These are phyloP conservation scores for Boletus fagicola DNA, from an alignment of 768 basidiomycete species.

Conservation along the genomic window DNA sequence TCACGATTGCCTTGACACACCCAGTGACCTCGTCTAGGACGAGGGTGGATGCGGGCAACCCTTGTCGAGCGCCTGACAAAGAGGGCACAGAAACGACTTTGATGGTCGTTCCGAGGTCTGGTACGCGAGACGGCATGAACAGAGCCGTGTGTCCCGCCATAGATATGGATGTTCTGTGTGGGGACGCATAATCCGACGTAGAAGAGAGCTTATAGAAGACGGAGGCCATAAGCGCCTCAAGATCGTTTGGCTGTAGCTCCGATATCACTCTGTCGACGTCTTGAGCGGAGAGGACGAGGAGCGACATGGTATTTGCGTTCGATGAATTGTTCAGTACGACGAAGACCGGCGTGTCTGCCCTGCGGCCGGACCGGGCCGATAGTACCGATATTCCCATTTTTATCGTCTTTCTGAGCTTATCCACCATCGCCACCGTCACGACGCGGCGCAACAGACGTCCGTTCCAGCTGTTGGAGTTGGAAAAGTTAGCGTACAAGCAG, in stretches of 20 bases:
- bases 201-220: conserved; percentile 54
- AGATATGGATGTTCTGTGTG: conserved; percentile 58
- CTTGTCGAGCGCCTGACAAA: conserved; percentile 39
- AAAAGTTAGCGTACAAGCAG: neutral
- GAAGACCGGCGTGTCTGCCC: neutral
- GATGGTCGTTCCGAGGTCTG: conserved; percentile 54
- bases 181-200: conserved; percentile 31
- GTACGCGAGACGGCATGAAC: conserved; percentile 80
- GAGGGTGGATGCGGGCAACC: conserved; percentile 75
- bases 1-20: conserved; percentile 69
- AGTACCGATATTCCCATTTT: neutral
- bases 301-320: conserved; percentile 32
- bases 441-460: neutral
- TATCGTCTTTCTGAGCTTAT: too few relatives aligned
- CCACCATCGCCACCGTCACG: neutral
- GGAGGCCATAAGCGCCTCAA: conserved; percentile 55
- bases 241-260: conserved; percentile 42
- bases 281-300: conserved; percentile 60
- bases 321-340: neutral
- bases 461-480: neutral
- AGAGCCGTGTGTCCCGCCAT: conserved; percentile 58
- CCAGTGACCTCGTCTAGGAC: conserved; percentile 73
- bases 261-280: conserved; percentile 55
- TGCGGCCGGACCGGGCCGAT: neutral
- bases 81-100: conserved; percentile 82